phyloP scores from a whole-genome alignment of 495 filamentous ascomycete genomes.

The Cladorrhinum samala region DNA sequence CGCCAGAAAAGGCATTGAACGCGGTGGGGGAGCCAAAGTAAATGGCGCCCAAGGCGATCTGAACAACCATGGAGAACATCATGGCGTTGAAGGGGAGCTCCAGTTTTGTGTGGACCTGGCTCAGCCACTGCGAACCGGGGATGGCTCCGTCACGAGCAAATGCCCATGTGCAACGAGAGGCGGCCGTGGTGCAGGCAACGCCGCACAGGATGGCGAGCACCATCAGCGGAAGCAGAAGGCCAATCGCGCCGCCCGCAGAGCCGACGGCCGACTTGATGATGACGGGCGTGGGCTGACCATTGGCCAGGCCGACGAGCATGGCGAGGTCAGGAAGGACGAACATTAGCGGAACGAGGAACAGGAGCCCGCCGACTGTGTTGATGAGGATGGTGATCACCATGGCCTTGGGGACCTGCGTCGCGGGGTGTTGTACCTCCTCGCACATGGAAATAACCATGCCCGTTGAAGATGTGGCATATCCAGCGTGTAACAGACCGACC shows the following conservation, averaged over 20 bases:
- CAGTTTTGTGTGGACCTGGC: conserved; percentile 36
- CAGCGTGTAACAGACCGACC: conserved; percentile 44
- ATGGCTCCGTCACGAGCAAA: conserved; percentile 54
- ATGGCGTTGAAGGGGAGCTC: conserved; percentile 48
- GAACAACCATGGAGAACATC: conserved; percentile 43
- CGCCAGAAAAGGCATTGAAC: conserved; percentile 57
- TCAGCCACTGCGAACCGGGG: conserved; percentile 51
- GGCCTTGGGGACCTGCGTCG: conserved; percentile 46
- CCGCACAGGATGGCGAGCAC: conserved; percentile 52
- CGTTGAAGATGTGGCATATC: conserved; percentile 47
- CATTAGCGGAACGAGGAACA: conserved; percentile 45
- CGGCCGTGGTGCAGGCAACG: conserved; percentile 55
- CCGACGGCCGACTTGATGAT: conserved; percentile 44
- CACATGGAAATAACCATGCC: conserved; percentile 51
- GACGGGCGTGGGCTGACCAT: conserved; percentile 38
- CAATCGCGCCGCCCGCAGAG: conserved; percentile 40
- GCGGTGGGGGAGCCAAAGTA: conserved; percentile 48
- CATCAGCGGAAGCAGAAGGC: conserved; percentile 42
- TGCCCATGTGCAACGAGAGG: conserved; percentile 55
- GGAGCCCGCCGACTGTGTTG: conserved; percentile 43
- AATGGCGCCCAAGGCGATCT: conserved; percentile 43
- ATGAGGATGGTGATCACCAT: conserved; percentile 46
- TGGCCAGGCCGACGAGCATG: conserved; percentile 33
- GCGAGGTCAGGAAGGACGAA: conserved; percentile 44
- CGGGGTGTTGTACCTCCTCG: conserved; percentile 42